Evolutionary conservation across 148 eudicot genomes (phyloP).

Genomic region (Fagopyrum tataricum): DNA sequence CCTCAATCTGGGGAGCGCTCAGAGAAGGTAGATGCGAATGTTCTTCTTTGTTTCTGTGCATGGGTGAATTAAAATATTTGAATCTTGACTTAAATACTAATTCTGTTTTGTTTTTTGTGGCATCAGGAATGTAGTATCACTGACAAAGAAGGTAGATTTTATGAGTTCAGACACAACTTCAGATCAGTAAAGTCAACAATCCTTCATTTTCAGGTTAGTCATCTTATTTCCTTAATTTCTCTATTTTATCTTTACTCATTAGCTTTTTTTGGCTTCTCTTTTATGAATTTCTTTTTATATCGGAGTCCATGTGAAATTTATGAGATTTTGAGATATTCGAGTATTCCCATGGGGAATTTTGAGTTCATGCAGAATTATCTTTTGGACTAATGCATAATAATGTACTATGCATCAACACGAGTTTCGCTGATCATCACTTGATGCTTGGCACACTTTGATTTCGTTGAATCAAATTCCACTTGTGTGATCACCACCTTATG

Average conservation of each 20-base stretch:
- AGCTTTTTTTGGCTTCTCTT: not conserved
- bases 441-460: no score
- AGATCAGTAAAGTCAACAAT: slow-evolving; percentile 80
- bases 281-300: not conserved
- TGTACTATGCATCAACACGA: no score
- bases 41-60: not conserved
- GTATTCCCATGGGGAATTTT: no score
- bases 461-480: no score
- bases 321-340: no score
- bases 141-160: slow-evolving; percentile 44
- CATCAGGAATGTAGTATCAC: slow-evolving; percentile 56
- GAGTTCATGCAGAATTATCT: no score
- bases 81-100: not conserved
- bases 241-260: not conserved
- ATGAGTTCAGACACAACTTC: slow-evolving; percentile 67
- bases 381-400: no score
- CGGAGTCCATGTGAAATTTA: not conserved
- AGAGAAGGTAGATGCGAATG: slow-evolving; percentile 39
- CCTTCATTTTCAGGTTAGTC: slow-evolving; percentile 74
- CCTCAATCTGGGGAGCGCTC: slow-evolving; percentile 64
- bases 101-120: not conserved
- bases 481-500: no score
- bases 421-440: no score
- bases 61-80: not conserved
- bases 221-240: not conserved